Percentiles rank a stretch among this genome's conserved stretches.
Conservation (phyloP, 768 basidiomycete genomes). For the Tephrocybe sp. region DNA sequence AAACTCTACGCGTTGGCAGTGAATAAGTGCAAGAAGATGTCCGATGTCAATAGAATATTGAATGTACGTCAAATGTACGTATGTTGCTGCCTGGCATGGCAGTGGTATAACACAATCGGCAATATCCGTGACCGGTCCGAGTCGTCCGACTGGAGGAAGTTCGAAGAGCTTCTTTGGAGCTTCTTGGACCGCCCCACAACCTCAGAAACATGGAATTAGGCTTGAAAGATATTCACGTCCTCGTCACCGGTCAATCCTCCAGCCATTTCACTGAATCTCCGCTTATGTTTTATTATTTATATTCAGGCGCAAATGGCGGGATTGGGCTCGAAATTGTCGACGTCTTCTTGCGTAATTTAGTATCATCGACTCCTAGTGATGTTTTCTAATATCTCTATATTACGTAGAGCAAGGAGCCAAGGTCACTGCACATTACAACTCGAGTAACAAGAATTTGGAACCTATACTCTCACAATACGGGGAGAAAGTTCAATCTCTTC, state of each 20-base stretch:
- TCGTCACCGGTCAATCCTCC: conserved; percentile 55
- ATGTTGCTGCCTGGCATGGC: too few species aligned
- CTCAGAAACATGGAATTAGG: conserved; percentile 48
- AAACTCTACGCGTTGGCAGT: too few species aligned
- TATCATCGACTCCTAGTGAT: neutral
- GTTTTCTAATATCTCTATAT: neutral
- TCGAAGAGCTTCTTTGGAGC: too few species aligned
- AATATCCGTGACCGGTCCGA: too few species aligned
- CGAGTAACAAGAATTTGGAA: conserved; percentile 42
- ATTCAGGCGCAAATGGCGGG: conserved; percentile 68
- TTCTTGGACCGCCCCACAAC: too few species aligned
- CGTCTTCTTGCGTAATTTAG: conserved; percentile 51
- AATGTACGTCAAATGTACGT: too few species aligned
- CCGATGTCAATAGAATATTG: too few species aligned
- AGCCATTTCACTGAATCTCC: neutral
- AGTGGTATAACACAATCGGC: too few species aligned
- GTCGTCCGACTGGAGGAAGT: too few species aligned
- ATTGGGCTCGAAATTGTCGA: conserved; percentile 67
- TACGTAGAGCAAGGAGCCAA: conserved; percentile 64
- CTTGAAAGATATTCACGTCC: conserved; percentile 60
- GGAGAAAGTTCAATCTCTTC: conserved; percentile 35
- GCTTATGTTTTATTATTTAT: neutral
- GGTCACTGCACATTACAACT: conserved; percentile 73
- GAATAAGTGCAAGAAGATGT: too few species aligned
- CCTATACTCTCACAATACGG: conserved; percentile 39